Conservation (phyloP, 169 alveolate species). For the Miamiensis avidus region DNA sequence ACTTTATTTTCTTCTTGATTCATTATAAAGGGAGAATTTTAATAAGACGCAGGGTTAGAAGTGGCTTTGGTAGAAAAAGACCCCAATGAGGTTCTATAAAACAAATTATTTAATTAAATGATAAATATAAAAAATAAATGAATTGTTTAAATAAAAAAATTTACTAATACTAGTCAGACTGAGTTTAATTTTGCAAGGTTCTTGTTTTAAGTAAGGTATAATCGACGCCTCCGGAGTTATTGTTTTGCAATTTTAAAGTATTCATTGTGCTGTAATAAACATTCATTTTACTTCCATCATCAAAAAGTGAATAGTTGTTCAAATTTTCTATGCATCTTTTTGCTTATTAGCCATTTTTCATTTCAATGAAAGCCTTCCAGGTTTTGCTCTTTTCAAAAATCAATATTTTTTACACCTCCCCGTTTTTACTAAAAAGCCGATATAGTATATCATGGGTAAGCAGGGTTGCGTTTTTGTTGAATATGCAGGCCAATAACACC, state of each 20-base stretch:
- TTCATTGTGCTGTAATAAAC: conserved; percentile 34
- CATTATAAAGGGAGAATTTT: no score
- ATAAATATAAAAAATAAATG: no score
- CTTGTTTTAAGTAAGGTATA: conserved; percentile 13
- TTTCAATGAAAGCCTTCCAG: conserved; percentile 40
- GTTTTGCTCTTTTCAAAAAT: conserved; percentile 41
- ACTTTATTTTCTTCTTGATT: no score
- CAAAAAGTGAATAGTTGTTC: conserved; percentile 25
- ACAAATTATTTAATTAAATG: no score
- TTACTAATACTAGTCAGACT: background rate
- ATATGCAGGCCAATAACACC: conserved; percentile 3
- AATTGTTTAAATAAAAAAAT: no score
- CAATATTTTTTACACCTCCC: conserved; percentile 35
- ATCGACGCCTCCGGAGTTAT: conserved; percentile 47
- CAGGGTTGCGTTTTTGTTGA: conserved; percentile 16
- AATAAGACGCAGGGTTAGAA: no score
- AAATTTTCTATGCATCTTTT: conserved; percentile 17
- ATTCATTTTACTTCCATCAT: conserved; percentile 33
- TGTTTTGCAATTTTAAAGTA: conserved; percentile 25
- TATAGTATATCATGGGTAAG: conserved; percentile 35
- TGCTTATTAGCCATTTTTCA: conserved; percentile 34
- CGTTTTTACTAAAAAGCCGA: conserved; percentile 26
- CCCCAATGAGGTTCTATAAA: no score
- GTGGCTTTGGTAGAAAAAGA: no score
- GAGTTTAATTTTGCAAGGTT: background rate